Percentiles rank a stretch among this genome's conserved stretches.
Conservation (phyloP, 495 filamentous ascomycete species). For the Tuber microsphaerosporum region DNA sequence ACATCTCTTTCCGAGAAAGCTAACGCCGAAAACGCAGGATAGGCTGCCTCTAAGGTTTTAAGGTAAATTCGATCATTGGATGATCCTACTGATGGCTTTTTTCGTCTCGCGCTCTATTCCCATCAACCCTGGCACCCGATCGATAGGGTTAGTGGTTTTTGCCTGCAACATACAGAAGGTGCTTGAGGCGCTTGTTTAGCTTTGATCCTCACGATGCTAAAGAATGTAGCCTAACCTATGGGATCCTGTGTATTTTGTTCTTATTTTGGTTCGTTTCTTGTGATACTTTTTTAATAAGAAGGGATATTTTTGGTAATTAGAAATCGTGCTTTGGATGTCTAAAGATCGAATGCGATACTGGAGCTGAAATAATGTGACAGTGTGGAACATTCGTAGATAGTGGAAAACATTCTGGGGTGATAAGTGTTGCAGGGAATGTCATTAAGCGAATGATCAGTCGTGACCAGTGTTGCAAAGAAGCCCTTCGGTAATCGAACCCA, state of each 20-base stretch:
- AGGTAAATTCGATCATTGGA: background rate
- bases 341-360: background rate
- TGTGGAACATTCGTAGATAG: background rate
- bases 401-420: background rate
- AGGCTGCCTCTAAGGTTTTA: background rate
- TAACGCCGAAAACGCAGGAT: constrained; percentile 20
- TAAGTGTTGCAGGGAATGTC: background rate
- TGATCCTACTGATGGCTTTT: background rate
- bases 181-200: background rate
- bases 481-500: background rate
- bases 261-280: background rate
- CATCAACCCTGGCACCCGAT: background rate
- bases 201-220: background rate
- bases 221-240: background rate
- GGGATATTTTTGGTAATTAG: background rate
- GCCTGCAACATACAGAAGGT: background rate
- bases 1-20: constrained; percentile 58
- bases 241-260: background rate
- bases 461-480: background rate
- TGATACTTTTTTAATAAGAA: background rate
- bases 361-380: background rate
- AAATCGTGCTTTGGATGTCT: background rate
- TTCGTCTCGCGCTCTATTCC: background rate
- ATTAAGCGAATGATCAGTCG: background rate
- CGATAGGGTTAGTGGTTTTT: background rate